Percentiles rank a stretch among this genome's conserved stretches.
Conservation (phyloP, 169 alveolate species). For the Amoebophrya sp. region DNA sequence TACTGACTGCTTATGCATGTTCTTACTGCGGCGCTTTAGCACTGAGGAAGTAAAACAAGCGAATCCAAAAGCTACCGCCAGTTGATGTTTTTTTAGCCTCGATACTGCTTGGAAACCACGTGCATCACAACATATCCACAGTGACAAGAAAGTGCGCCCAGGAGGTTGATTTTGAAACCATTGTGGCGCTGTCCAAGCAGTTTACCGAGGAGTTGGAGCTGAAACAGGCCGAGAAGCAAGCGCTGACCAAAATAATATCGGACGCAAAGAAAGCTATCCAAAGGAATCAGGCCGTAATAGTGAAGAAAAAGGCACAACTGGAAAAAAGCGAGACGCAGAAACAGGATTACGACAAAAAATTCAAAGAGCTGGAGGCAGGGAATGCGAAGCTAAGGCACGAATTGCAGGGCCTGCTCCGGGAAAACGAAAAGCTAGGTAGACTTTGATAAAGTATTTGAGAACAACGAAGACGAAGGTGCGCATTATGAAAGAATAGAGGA, state of each 20-base stretch:
- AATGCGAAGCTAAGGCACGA: background rate
- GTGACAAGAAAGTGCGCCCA: background rate
- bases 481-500: too few species aligned
- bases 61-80: too few species aligned
- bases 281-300: background rate
- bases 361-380: background rate
- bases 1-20: too few species aligned
- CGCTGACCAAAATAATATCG: background rate
- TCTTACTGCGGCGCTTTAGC: too few species aligned
- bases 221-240: background rate
- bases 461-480: too few species aligned
- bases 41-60: too few species aligned
- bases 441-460: too few species aligned
- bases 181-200: background rate
- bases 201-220: background rate
- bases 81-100: too few species aligned
- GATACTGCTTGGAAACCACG: too few species aligned
- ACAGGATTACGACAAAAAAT: background rate
- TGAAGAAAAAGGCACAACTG: background rate
- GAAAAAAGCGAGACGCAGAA: background rate
- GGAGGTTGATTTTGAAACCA: background rate
- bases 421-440: background rate
- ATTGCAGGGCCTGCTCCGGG: background rate
- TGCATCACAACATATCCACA: too few species aligned
- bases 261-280: conserved; percentile 2